phyloP scores from a whole-genome alignment of 768 basidiomycete genomes.

The Lenzites betulinus region DNA sequence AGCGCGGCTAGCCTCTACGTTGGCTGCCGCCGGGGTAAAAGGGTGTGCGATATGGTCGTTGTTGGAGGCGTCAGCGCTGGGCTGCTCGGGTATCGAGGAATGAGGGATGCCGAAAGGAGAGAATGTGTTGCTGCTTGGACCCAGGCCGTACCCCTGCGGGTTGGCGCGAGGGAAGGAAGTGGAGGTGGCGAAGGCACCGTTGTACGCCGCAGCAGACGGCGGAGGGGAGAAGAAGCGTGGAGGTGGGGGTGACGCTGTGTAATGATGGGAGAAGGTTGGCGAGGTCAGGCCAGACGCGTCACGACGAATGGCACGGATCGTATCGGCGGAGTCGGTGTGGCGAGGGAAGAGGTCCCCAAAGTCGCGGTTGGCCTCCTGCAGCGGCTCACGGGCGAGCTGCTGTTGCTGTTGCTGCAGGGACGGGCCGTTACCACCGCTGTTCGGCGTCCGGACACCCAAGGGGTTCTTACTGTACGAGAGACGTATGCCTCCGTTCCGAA shows the following conservation, averaged over 20 bases:
- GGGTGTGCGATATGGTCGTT: conserved; percentile 29
- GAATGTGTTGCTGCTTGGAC: conserved; percentile 30
- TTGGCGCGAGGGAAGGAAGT: conserved; percentile 30
- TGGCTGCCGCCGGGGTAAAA: conserved; percentile 27
- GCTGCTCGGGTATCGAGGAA: conserved; percentile 35
- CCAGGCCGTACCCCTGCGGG: conserved; percentile 29
- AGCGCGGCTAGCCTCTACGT: conserved; percentile 51
- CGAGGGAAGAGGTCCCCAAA: conserved; percentile 19
- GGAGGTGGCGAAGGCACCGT: conserved; percentile 20
- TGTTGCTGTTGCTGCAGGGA: conserved; percentile 28
- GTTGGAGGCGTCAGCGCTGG: conserved; percentile 30
- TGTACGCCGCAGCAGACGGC: conserved; percentile 26
- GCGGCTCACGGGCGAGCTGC: conserved; percentile 13
- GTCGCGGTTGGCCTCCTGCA: conserved; percentile 9
- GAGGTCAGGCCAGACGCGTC: conserved; percentile 35
- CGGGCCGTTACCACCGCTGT: conserved; percentile 39
- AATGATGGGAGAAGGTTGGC: conserved; percentile 36
- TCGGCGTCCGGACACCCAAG: conserved; percentile 86
- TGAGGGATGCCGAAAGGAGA: conserved; percentile 41
- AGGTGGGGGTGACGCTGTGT: conserved; percentile 38
- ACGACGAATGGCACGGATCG: conserved; percentile 26
- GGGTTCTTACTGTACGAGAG: conserved; percentile 98
- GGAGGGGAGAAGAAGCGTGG: conserved; percentile 41
- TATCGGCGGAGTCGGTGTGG: conserved; percentile 26
- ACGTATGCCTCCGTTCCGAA: conserved; percentile 95